Conservation (phyloP, 75 land plant species). For the Pseudotsuga menziesii region DNA sequence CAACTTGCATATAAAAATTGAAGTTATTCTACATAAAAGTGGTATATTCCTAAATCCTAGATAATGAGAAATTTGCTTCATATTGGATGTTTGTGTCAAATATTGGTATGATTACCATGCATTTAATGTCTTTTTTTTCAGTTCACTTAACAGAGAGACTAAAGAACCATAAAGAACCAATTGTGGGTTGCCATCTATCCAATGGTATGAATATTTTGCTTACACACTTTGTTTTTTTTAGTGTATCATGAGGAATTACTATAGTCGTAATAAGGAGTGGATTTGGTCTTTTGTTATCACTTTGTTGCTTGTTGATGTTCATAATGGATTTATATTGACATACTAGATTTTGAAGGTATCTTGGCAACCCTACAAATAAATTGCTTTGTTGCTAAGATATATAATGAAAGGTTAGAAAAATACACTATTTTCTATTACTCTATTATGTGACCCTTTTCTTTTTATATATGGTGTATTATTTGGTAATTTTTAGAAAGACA, state of each 20-base stretch:
- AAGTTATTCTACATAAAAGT: background rate
- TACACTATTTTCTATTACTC: background rate
- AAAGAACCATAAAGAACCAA: background rate
- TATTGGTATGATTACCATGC: background rate
- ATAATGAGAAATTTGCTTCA: background rate
- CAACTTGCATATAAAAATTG: background rate
- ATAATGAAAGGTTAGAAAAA: background rate
- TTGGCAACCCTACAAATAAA: background rate
- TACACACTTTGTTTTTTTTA: background rate
- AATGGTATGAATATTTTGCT: constrained; percentile 2
- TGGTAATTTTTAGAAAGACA: background rate
- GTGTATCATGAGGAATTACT: background rate
- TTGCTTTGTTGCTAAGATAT: background rate
- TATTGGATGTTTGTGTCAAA: background rate
- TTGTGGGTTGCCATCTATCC: background rate
- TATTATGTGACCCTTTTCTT: background rate
- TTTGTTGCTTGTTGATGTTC: background rate
- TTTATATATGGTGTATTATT: background rate
- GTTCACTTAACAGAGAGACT: constrained; percentile 10
- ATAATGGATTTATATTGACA: background rate
- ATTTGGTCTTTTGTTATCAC: background rate
- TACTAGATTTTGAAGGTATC: background rate
- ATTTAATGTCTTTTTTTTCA: background rate
- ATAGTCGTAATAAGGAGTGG: background rate
- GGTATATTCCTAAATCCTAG: background rate